Conservation (phyloP, 345 rosid species). For the Isatis tinctoria region DNA sequence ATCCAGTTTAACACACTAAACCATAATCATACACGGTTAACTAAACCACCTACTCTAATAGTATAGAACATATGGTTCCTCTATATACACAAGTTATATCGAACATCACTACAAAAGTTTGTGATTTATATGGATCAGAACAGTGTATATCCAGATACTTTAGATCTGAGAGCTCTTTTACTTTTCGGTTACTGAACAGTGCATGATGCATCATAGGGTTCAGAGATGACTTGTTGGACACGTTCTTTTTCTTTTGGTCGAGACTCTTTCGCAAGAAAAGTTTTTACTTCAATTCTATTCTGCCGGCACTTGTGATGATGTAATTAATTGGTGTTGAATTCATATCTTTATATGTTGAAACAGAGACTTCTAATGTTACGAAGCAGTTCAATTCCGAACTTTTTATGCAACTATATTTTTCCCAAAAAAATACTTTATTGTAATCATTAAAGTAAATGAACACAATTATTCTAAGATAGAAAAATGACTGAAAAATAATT, state of each 20-base stretch:
- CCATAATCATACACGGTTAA: no score
- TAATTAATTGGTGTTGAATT: background rate
- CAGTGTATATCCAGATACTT: background rate
- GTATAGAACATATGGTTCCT: background rate
- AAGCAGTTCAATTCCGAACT: background rate
- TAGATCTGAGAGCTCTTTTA: background rate
- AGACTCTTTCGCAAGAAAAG: background rate
- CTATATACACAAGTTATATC: background rate
- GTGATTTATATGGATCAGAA: no score
- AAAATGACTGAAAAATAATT: background rate
- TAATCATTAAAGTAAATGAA: background rate
- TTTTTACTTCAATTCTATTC: background rate
- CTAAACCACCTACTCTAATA: no score
- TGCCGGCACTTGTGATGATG: background rate
- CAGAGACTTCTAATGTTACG: background rate
- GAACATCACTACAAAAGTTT: background rate
- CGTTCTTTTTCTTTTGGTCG: background rate
- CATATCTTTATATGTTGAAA: background rate
- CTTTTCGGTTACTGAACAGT: no score
- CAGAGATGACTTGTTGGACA: background rate
- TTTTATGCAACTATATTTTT: background rate
- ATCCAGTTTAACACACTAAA: no score
- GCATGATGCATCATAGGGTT: background rate
- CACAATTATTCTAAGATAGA: background rate
- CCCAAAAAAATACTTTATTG: background rate